A percentile compares a stretch with the other conserved stretches of the same genome.
Evolutionary conservation across 2,329 filamentous ascomycete genomes (phyloP).

Genomic region (Venturiaceae sp.): DNA sequence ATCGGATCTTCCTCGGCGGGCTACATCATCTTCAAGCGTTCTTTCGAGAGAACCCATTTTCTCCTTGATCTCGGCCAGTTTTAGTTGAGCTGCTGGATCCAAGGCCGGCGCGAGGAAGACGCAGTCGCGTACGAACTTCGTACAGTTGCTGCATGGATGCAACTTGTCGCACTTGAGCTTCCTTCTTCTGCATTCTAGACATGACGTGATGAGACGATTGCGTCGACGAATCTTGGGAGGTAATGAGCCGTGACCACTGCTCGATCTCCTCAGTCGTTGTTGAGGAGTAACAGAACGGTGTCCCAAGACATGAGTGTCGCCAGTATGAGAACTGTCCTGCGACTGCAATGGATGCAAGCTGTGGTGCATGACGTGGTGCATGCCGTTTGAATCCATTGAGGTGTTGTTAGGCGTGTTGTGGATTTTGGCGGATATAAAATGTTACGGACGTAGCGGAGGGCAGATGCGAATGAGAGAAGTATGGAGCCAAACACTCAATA

Average conservation of each 20-base stretch:
- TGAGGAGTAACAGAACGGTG: not conserved
- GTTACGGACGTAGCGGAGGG: not conserved
- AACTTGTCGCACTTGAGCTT: conserved; percentile 72
- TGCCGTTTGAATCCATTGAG: not conserved
- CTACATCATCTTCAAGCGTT: conserved; percentile 59
- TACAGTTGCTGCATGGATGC: conserved; percentile 61
- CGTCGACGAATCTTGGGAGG: conserved; percentile 40
- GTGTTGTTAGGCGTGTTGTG: not conserved
- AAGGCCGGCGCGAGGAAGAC: conserved; percentile 57
- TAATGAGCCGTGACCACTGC: not conserved
- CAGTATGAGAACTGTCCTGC: not conserved
- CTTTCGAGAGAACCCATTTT: conserved; percentile 64
- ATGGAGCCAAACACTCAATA: not conserved
- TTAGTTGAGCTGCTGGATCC: conserved; percentile 60
- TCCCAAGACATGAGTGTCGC: not conserved
- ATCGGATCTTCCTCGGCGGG: conserved; percentile 23
- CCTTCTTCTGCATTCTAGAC: conserved; percentile 60
- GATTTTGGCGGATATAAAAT: not conserved
- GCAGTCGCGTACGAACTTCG: conserved; percentile 40
- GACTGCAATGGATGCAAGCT: not conserved
- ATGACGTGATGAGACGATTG: conserved; percentile 59
- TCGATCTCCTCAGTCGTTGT: conserved; percentile 2
- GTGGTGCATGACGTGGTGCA: not conserved
- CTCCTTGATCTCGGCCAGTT: conserved; percentile 68
- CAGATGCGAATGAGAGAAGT: not conserved